Evolutionary conservation across 192 early-diverging fungal species (phyloP), one percentile per base, ranked within the genome.

Genomic region (Gamsiella multidivaricata): DNA sequence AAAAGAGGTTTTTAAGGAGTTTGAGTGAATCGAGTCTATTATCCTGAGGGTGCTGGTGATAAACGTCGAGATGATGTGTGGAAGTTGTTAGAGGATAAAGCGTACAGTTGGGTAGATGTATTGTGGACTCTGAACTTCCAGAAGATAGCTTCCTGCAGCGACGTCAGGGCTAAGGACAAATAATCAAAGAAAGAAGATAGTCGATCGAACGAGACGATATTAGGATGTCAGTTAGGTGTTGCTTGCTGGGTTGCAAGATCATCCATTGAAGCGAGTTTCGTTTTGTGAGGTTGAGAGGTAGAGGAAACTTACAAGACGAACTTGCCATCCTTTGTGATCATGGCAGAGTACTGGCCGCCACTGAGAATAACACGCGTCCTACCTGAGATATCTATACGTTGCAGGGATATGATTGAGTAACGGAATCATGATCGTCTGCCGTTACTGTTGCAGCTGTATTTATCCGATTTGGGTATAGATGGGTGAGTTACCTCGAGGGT

Each of bases 51-150:
- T 41, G 8, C 20, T n/a, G 8, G 6, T 17, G 33, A 45, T 14
- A n/a, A n/a, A 51, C 2, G 28, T 4, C 9, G n/a, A 55, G n/a
- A 42, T 41, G 3, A 42, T 34, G 5, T 20, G 34, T n/a, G 14
- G 43, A 5, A 6, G 41, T 14, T 15, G 25, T 12, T 31, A 33
- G 46, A 32, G 32, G 22, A 61, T 56, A 28, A n/a, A n/a, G n/a
- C n/a, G n/a, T 83, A 88, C 87, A 54, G 74, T 82, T 28, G 87
- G 85, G 69, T 82, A 88, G 23, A 83, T 73, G 55, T 81, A 85
- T 18, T 87, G 82, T 51, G 82, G 70, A 34, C 74, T 83, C 60
- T 83, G 74, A 31, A 88, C 68, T 58, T 88, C 82, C 15, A 88
- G 70, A 14, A 85, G 58, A 64, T 88, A 88, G 18, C 76, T 85